Base-by-base conservation (phyloP, 2,329 filamentous ascomycete species). In the Neofusicoccum cordaticola region DNA sequence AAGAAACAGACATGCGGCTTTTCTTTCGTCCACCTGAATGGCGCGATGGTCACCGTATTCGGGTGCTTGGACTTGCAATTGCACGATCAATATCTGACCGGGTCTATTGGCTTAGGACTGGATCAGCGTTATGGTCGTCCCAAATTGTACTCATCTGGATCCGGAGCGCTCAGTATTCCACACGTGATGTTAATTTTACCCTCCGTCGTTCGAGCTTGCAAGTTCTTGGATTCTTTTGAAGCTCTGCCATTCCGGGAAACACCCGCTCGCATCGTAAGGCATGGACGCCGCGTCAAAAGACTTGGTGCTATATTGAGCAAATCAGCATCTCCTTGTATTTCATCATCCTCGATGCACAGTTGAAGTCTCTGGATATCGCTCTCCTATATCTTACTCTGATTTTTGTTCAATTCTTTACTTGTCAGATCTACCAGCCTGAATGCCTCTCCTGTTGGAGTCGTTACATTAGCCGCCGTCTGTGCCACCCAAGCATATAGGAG, bases 371-470 rank as follows among this genome's bases (percentile, higher is more conserved):
- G 11, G 39, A 41, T 9, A 13, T 41, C 39, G 15, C 39, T 48
- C 45, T 27, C 1, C 17, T 1, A 48, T 11, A 17, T 27, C 45
- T 13, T 27, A 22, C 13, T 27, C 17, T 48, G 3, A n/a, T n/a
- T 45, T n/a, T 15, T n/a, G 7, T 45, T 45, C 42, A n/a, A 45
- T 45, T 8, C 42, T 45, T 9, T 15, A 9, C 1, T 15, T 45
- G 42, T 17, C n/a, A n/a, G 13, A 7, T 17, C 6, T 9, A 45
- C n/a, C 0, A 90, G 90, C 0, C 80, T 93, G 4, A 92, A 92
- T 70, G 85, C 89, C 0, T 85, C 88, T 0, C 90, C 88, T 0
- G 90, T 92, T 0, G 90, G 90, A 0, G 85, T 92, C 34, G 86
- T 92, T 63, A 86, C 88, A 0, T 77, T 92, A 0, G 89, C 90